Percentiles rank a stretch among this genome's conserved stretches.
Evolutionary conservation across 192 early-diverging fungal genomes (phyloP).

Genomic region (Coemansia sp.): DNA sequence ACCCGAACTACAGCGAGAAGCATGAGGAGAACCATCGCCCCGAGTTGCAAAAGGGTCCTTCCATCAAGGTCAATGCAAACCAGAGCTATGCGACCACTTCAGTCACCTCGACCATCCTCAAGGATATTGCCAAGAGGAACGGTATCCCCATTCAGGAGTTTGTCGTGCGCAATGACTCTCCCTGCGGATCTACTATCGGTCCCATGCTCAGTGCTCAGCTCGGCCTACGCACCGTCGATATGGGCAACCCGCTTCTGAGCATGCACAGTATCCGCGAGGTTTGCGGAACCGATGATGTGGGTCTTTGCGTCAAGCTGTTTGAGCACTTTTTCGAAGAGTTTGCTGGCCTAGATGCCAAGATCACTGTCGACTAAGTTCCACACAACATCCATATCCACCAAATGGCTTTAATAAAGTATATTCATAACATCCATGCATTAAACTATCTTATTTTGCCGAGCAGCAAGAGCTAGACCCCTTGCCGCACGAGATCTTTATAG

Average conservation of each 20-base stretch:
- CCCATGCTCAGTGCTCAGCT: slow-evolving; percentile 94
- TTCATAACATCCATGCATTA: neutral
- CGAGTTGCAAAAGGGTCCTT: slow-evolving; percentile 88
- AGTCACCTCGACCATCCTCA: slow-evolving; percentile 70
- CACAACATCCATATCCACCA: too few relatives aligned
- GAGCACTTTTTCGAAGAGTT: slow-evolving; percentile 60
- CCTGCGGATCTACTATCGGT: slow-evolving; percentile 97
- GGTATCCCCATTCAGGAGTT: slow-evolving; percentile 87
- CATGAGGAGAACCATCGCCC: slow-evolving; percentile 95
- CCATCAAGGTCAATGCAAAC: slow-evolving; percentile 98
- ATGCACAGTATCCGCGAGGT: slow-evolving; percentile 98
- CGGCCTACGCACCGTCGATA: slow-evolving; percentile 94
- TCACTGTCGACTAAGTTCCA: slow-evolving; percentile 44
- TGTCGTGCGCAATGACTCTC: slow-evolving; percentile 90
- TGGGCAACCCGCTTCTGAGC: slow-evolving; percentile 93
- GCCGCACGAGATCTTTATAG: slow-evolving; percentile 37
- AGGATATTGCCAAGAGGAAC: slow-evolving; percentile 76
- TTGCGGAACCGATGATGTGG: slow-evolving; percentile 87
- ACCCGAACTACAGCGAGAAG: slow-evolving; percentile 91
- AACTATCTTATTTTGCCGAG: slow-evolving; percentile 17
- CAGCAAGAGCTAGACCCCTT: slow-evolving; percentile 33
- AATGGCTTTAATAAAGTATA: neutral
- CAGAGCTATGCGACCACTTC: slow-evolving; percentile 86
- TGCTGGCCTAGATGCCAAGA: slow-evolving; percentile 52
- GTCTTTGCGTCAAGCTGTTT: slow-evolving; percentile 83